Evolutionary conservation across 164 flowering plant species (phyloP).

Genomic region (Houttuynia cordata): DNA sequence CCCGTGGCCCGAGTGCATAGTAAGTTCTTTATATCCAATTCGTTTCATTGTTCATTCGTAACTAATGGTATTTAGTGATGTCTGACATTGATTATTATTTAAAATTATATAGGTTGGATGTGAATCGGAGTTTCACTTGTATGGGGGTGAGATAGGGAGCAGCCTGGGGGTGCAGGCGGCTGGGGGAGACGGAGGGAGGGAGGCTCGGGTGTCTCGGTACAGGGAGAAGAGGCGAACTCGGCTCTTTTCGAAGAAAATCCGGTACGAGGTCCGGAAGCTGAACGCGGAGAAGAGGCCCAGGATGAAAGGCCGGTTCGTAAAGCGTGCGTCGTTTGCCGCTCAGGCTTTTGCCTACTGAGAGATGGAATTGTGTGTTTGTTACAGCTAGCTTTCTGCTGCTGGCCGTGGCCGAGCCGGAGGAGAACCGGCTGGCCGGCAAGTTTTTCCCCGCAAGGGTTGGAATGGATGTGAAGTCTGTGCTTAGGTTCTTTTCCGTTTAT

Average conservation of each 20-base stretch:
- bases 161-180: slow-evolving; percentile 17
- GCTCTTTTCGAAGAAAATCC: slow-evolving; percentile 81
- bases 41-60: background rate
- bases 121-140: slow-evolving; percentile 22
- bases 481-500: too few species aligned
- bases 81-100: background rate
- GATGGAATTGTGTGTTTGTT: too few species aligned
- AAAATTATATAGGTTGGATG: slow-evolving; percentile 19
- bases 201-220: slow-evolving; percentile 84
- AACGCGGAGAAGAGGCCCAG: slow-evolving; percentile 94
- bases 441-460: too few species aligned
- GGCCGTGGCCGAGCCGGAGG: too few species aligned
- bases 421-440: too few species aligned
- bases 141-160: slow-evolving; percentile 24
- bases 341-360: slow-evolving; percentile 26
- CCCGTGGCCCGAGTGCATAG: slow-evolving; percentile 36
- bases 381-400: too few species aligned
- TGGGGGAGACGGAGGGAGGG: slow-evolving; percentile 56
- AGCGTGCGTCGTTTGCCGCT: slow-evolving; percentile 46
- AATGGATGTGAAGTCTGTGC: too few species aligned
- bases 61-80: background rate
- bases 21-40: background rate
- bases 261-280: slow-evolving; percentile 83
- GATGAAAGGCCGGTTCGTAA: slow-evolving; percentile 86
- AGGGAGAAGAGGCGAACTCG: slow-evolving; percentile 79